A percentile compares a stretch with the other conserved stretches of the same genome.
Evolutionary conservation across 2,329 filamentous ascomycete genomes (phyloP).

Genomic region (Neonectria hederae): DNA sequence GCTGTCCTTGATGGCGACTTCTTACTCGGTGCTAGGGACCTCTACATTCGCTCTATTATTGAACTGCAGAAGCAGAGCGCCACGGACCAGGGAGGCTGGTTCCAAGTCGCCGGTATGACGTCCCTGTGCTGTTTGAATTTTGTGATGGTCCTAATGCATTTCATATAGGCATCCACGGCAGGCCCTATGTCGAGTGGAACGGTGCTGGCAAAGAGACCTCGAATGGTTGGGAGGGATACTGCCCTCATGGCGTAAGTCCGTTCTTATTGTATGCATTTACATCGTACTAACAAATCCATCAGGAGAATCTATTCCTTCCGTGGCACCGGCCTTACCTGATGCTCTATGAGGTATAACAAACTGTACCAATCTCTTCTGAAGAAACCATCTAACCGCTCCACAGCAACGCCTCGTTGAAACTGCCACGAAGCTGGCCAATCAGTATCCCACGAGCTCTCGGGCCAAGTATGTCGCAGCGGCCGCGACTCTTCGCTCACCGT

Average conservation of each 20-base stretch:
- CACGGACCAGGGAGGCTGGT: constrained; percentile 57
- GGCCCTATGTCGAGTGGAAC: constrained; percentile 55
- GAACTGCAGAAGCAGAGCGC: constrained; percentile 54
- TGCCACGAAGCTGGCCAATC: constrained; percentile 5
- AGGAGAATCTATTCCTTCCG: constrained; percentile 59
- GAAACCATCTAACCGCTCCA: not conserved
- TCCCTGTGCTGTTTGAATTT: not conserved
- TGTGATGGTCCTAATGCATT: not conserved
- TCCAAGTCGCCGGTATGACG: constrained; percentile 56
- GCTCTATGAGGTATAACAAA: constrained; percentile 57
- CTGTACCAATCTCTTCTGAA: not conserved
- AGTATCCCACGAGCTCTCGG: constrained; percentile 50
- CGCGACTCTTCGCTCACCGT: constrained; percentile 58
- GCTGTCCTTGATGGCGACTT: not conserved
- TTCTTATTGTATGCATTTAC: not conserved
- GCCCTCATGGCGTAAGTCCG: constrained; percentile 55
- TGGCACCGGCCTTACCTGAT: constrained; percentile 67
- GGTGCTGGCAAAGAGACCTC: constrained; percentile 45
- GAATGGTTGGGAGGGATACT: constrained; percentile 53
- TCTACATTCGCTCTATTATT: constrained; percentile 59
- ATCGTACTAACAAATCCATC: constrained; percentile 4
- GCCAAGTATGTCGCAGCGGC: constrained; percentile 56
- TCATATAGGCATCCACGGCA: constrained; percentile 51
- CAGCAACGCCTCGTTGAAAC: constrained; percentile 12
- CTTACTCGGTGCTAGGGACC: constrained; percentile 51